Percentiles rank a stretch among this genome's conserved stretches.
phyloP scores from a whole-genome alignment of 495 filamentous ascomycete genomes.

The Acidomyces sp. region DNA sequence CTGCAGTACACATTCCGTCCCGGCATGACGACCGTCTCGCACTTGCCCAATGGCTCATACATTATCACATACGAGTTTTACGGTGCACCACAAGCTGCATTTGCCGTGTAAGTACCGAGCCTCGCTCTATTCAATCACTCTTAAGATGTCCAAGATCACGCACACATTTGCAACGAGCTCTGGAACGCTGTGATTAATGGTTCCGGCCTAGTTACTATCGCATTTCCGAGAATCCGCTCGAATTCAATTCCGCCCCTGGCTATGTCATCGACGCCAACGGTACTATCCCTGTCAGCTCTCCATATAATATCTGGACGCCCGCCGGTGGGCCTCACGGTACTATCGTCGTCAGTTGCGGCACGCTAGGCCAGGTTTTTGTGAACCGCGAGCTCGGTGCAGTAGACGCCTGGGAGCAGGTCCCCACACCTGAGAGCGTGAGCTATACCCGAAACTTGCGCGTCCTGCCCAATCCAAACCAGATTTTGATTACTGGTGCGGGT shows the following conservation, averaged over 20 bases:
- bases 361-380: slow-evolving; percentile 40
- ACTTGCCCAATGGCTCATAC: slow-evolving; percentile 47
- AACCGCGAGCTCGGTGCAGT: slow-evolving; percentile 43
- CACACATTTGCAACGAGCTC: no score
- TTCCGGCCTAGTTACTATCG: no score
- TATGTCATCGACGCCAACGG: slow-evolving; percentile 37
- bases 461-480: slow-evolving; percentile 1
- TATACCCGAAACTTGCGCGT: slow-evolving; percentile 38
- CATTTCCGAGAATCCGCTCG: slow-evolving; percentile 38
- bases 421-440: slow-evolving; percentile 33
- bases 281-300: slow-evolving; percentile 35
- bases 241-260: slow-evolving; percentile 35
- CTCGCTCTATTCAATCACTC: no score
- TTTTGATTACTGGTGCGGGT: slow-evolving; percentile 14
- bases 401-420: slow-evolving; percentile 41
- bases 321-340: slow-evolving; percentile 26
- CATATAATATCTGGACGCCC: slow-evolving; percentile 28
- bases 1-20: slow-evolving; percentile 56
- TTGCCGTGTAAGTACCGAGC: no score
- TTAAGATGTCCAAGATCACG: no score
- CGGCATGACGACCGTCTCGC: slow-evolving; percentile 50
- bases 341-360: slow-evolving; percentile 40
- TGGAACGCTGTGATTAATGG: no score
- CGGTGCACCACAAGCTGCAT: slow-evolving; percentile 35
- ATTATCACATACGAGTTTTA: slow-evolving; percentile 54